phyloP scores from a whole-genome alignment of 1,284 basidiomycete species.

The Anthracocystis setariae region DNA sequence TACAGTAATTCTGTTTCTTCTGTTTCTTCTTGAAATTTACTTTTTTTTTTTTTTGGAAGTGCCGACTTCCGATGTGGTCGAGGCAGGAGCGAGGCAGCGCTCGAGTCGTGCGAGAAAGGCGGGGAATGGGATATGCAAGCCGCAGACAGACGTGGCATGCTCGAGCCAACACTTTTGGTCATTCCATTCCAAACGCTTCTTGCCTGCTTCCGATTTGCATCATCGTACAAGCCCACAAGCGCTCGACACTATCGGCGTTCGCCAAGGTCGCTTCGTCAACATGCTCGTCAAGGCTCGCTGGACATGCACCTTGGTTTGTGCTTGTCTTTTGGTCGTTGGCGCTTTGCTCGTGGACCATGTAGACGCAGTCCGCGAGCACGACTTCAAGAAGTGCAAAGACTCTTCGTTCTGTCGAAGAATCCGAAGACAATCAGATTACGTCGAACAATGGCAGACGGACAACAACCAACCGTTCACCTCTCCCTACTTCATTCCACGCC shows the following conservation, averaged over 20 bases:
- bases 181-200: neutral
- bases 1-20: too few species aligned
- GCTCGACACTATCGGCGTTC: neutral
- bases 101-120: conserved; percentile 17
- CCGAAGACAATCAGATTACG: conserved; percentile 56
- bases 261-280: neutral
- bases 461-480: conserved; percentile 41
- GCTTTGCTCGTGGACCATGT: conserved; percentile 16
- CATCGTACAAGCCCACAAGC: neutral
- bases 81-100: too few species aligned
- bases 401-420: conserved; percentile 66
- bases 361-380: conserved; percentile 42
- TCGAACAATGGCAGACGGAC: conserved; percentile 45
- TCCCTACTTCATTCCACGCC: conserved; percentile 53
- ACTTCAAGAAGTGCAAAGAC: conserved; percentile 66
- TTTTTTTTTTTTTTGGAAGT: neutral
- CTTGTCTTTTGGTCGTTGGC: conserved; percentile 15
- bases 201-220: too few species aligned
- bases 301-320: conserved; percentile 21
- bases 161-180: neutral
- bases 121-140: neutral
- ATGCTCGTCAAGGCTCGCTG: conserved; percentile 19
- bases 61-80: conserved; percentile 1
- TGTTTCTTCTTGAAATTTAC: conserved; percentile 10
- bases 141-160: conserved; percentile 17